Percentiles rank a stretch among this genome's conserved stretches.
Evolutionary conservation across 441 rosid genomes (phyloP).

Genomic region (Eruca vesicaria): DNA sequence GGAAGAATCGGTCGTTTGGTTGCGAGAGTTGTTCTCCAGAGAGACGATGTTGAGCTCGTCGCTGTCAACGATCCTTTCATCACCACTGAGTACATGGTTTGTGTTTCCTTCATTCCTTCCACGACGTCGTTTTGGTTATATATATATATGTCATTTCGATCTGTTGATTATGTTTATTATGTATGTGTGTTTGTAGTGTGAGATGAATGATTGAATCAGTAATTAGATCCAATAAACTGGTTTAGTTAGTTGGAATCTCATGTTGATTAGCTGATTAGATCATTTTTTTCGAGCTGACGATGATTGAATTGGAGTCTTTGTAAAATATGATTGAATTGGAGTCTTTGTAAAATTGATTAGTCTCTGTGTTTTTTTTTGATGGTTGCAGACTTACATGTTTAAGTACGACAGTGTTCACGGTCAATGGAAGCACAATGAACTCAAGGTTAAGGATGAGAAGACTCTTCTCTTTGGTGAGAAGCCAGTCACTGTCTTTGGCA

Average conservation of each 20-base stretch:
- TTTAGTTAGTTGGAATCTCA: background rate
- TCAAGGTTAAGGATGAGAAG: constrained; percentile 67
- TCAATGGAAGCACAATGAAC: constrained; percentile 68
- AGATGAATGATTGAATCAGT: background rate
- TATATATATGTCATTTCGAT: background rate
- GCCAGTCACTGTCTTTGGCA: constrained; percentile 58
- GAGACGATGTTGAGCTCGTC: constrained; percentile 74
- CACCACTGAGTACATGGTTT: constrained; percentile 67
- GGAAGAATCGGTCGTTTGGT: constrained; percentile 84
- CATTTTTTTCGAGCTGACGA: background rate
- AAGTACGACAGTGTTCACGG: constrained; percentile 85
- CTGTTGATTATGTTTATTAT: background rate
- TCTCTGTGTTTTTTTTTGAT: background rate
- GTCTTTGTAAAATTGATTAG: background rate
- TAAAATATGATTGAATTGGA: too few relatives aligned
- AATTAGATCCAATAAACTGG: background rate
- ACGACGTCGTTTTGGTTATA: background rate
- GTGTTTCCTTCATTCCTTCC: background rate
- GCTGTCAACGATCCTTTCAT: constrained; percentile 79
- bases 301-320: too few relatives aligned
- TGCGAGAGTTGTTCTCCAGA: constrained; percentile 67
- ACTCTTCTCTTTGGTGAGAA: constrained; percentile 71
- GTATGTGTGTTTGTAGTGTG: background rate
- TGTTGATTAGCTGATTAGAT: background rate
- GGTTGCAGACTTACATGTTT: constrained; percentile 65